Percentiles rank a stretch among this genome's conserved stretches.
Evolutionary conservation across 2,329 filamentous ascomycete species (phyloP).

Genomic region (Thielaviopsis ethacetica): DNA sequence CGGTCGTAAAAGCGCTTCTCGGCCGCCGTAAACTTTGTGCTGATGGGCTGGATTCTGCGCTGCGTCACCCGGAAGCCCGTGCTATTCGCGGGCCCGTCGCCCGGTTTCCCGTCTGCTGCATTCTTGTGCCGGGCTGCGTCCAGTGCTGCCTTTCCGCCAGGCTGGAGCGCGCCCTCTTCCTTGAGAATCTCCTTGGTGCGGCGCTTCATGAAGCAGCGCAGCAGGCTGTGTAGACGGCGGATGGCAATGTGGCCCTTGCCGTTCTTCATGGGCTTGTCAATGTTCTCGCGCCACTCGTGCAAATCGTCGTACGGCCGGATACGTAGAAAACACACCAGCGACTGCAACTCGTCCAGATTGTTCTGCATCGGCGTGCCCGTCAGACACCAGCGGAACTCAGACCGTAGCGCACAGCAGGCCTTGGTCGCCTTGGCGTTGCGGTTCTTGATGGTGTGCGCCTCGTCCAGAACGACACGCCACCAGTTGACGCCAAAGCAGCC

Average conservation of each 20-base stretch:
- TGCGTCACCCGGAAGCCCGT: constrained; percentile 80
- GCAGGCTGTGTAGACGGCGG: constrained; percentile 62
- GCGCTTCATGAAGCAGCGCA: constrained; percentile 96
- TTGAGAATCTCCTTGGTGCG: constrained; percentile 95
- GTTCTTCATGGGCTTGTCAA: constrained; percentile 76
- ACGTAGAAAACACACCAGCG: constrained; percentile 76
- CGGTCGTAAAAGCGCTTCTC: constrained; percentile 78
- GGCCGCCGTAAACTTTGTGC: constrained; percentile 59
- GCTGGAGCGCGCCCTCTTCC: constrained; percentile 63
- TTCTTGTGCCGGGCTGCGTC: constrained; percentile 25
- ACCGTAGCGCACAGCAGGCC: constrained; percentile 68
- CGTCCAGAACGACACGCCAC: constrained; percentile 90
- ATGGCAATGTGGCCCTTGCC: constrained; percentile 83
- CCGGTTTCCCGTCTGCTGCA: constrained; percentile 21
- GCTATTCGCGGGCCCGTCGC: constrained; percentile 21
- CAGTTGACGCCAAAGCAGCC: constrained; percentile 79
- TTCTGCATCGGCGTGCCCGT: constrained; percentile 98
- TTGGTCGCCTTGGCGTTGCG: constrained; percentile 90
- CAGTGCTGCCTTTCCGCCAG: constrained; percentile 46
- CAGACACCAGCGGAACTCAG: constrained; percentile 88
- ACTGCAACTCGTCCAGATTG: constrained; percentile 91
- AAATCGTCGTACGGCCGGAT: constrained; percentile 86
- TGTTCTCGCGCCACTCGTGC: constrained; percentile 76
- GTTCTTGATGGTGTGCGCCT: constrained; percentile 98
- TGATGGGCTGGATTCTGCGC: constrained; percentile 69